These are phyloP conservation scores for Trametes elegans DNA, from an alignment of 768 basidiomycete species.

Conservation along the genomic window DNA sequence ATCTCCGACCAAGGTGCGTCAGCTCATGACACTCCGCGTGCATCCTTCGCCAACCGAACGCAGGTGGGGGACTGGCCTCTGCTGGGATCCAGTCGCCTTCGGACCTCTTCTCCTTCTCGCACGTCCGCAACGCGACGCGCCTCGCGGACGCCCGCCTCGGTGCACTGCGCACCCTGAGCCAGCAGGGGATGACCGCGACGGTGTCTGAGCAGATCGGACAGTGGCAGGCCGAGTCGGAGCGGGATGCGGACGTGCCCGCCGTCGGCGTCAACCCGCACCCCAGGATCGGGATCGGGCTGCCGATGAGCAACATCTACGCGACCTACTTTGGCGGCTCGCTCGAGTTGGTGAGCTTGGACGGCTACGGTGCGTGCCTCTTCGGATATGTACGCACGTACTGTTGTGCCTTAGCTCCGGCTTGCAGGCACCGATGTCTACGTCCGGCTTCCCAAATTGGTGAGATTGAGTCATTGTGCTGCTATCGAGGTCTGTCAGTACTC, in stretches of 20 bases:
- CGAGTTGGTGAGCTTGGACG: conserved; percentile 76
- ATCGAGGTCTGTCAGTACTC: neutral
- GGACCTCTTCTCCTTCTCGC: conserved; percentile 89
- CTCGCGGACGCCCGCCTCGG: conserved; percentile 65
- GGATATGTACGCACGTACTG: neutral
- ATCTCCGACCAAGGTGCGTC: conserved; percentile 84
- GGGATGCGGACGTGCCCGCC: conserved; percentile 33
- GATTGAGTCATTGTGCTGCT: neutral
- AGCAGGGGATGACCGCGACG: conserved; percentile 69
- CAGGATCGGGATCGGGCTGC: conserved; percentile 77
- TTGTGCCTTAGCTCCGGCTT: neutral
- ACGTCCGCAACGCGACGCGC: conserved; percentile 71
- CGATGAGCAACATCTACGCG: conserved; percentile 88
- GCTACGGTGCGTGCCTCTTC: conserved; percentile 62
- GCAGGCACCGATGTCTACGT: conserved; percentile 82
- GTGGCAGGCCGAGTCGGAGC: conserved; percentile 37
- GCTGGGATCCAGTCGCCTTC: conserved; percentile 58
- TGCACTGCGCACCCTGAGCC: conserved; percentile 62
- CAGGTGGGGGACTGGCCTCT: conserved; percentile 71
- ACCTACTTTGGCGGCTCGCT: conserved; percentile 86
- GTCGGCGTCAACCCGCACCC: conserved; percentile 51
- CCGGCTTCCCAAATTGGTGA: conserved; percentile 74
- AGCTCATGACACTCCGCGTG: neutral
- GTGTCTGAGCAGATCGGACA: conserved; percentile 72
- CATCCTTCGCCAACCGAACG: neutral